Percentiles rank a stretch among this genome's conserved stretches.
phyloP scores from a whole-genome alignment of 2,329 filamentous ascomycete species.

The Ceratocystis cubensis region DNA sequence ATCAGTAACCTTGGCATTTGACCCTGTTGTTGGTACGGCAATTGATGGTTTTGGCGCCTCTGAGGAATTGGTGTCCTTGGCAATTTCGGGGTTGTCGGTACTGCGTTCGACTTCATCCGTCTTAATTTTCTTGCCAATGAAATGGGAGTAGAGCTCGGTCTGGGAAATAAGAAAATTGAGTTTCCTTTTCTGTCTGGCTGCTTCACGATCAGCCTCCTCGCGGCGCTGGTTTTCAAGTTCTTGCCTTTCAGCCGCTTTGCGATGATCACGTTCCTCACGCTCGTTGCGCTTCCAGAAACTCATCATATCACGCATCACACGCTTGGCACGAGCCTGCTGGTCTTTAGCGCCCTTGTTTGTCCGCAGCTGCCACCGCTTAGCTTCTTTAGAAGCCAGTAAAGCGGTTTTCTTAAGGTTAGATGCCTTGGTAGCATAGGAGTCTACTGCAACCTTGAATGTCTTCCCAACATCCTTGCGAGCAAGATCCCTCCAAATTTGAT shows the following conservation, averaged over 20 bases:
- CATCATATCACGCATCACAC: slow-evolving; percentile 99
- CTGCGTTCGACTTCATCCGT: slow-evolving; percentile 88
- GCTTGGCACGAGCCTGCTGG: slow-evolving; percentile 88
- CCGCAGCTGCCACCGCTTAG: slow-evolving; percentile 88
- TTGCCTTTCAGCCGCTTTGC: slow-evolving; percentile 87
- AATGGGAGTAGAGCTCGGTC: slow-evolving; percentile 97
- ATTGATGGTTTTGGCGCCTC: slow-evolving; percentile 37
- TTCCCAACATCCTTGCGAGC: slow-evolving; percentile 89
- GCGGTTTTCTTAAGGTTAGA: slow-evolving; percentile 98
- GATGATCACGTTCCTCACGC: slow-evolving; percentile 85
- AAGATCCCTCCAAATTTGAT: slow-evolving; percentile 93
- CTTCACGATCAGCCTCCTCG: slow-evolving; percentile 93
- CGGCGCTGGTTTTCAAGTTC: slow-evolving; percentile 94
- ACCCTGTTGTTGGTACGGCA: slow-evolving; percentile 38
- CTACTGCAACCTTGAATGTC: slow-evolving; percentile 74
- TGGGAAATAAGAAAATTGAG: slow-evolving; percentile 99
- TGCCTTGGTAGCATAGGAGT: slow-evolving; percentile 72
- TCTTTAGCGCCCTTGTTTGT: slow-evolving; percentile 99
- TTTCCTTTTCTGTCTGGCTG: slow-evolving; percentile 93
- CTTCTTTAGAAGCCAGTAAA: slow-evolving; percentile 91
- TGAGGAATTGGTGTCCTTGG: slow-evolving; percentile 38
- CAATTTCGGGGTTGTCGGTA: slow-evolving; percentile 66
- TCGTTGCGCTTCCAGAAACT: slow-evolving; percentile 99
- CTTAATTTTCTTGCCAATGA: slow-evolving; percentile 98
- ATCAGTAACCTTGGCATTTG: slow-evolving; percentile 66